These are phyloP conservation scores for Moelleriella libera DNA, from an alignment of 2,329 filamentous ascomycete species.

Conservation along the genomic window DNA sequence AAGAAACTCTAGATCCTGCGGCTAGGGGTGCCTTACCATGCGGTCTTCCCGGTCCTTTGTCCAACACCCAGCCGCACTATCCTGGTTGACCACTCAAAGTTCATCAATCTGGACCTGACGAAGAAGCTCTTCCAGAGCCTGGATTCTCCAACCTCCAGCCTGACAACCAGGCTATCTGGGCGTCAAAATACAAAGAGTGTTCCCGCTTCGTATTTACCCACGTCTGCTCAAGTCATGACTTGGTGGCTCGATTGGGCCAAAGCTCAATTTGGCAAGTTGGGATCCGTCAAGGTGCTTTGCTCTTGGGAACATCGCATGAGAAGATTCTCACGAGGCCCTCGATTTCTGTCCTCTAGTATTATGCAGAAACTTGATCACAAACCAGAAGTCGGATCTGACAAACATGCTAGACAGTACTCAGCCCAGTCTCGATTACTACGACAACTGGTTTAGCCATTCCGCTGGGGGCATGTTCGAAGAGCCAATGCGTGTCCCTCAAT, in stretches of 20 bases:
- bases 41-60: background rate
- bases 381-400: conserved; percentile 15
- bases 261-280: conserved; percentile 2
- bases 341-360: conserved; percentile 13
- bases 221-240: conserved; percentile 17
- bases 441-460: conserved; percentile 10
- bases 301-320: conserved; percentile 1
- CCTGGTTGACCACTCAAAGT: conserved; percentile 1
- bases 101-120: conserved; percentile 5
- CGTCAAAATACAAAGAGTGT: conserved; percentile 11
- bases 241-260: conserved; percentile 8
- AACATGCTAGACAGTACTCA: conserved; percentile 10
- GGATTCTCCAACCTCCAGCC: conserved; percentile 6
- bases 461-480: no score
- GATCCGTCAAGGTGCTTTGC: conserved; percentile 10
- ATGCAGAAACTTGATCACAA: conserved; percentile 26
- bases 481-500: background rate
- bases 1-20: background rate
- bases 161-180: conserved; percentile 10
- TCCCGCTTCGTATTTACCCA: conserved; percentile 18
- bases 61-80: background rate
- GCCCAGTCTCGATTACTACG: conserved; percentile 9
- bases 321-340: conserved; percentile 7
- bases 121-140: conserved; percentile 1
- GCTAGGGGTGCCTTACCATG: background rate